Evolutionary conservation across 345 rosid genomes (phyloP).

Genomic region (Zanthoxylum bungeanum): DNA sequence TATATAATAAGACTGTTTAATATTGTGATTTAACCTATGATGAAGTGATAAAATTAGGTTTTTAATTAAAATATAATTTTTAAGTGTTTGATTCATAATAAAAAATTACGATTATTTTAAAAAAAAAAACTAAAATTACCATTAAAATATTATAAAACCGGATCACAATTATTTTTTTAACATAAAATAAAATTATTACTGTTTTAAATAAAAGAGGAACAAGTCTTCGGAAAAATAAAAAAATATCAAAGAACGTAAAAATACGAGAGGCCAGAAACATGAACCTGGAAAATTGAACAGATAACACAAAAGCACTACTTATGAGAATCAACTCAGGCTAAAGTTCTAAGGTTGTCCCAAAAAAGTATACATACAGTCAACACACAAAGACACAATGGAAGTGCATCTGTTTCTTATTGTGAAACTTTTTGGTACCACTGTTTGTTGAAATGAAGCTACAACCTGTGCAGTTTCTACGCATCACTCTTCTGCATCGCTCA

Average conservation of each 20-base stretch:
- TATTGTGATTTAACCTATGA: no score
- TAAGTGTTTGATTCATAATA: no score
- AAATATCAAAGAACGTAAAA: neutral
- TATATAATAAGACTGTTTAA: no score
- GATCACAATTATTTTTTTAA: no score
- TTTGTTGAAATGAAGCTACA: neutral
- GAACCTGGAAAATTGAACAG: neutral
- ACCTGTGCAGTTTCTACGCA: conserved; percentile 22
- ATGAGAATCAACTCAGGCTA: neutral
- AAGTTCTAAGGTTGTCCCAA: neutral
- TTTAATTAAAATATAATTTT: no score
- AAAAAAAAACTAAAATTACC: no score
- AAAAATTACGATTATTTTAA: no score
- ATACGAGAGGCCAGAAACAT: no score
- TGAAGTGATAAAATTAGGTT: no score
- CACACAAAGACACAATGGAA: neutral
- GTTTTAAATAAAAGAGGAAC: no score
- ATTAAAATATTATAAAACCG: no score
- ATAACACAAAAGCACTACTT: neutral
- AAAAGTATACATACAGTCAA: neutral
- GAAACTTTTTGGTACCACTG: neutral
- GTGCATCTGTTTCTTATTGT: neutral
- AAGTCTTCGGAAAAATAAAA: neutral
- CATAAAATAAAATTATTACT: no score
- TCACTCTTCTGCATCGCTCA: conserved; percentile 54